A percentile compares a stretch with the other conserved stretches of the same genome.
phyloP scores from a whole-genome alignment of 2,329 filamentous ascomycete species.

The Verticillium zaregamsianum region DNA sequence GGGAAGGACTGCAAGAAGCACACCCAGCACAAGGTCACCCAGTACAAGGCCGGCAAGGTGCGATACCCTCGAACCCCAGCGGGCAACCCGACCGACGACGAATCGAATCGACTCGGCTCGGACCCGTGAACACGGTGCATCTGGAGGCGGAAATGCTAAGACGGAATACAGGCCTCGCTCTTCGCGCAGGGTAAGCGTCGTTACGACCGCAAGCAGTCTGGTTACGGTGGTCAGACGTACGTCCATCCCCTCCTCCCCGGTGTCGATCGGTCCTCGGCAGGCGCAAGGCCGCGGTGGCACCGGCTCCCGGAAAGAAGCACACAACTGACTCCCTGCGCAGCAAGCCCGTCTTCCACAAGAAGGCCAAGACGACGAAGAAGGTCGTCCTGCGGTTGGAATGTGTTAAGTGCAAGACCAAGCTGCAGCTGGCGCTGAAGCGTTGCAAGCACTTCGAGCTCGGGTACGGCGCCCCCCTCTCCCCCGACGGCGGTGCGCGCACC shows the following conservation, averaged over 20 bases:
- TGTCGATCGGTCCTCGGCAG: not conserved
- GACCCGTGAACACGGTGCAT: not conserved
- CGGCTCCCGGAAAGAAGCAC: not conserved
- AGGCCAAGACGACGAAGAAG: constrained; percentile 99
- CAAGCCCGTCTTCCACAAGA: constrained; percentile 99
- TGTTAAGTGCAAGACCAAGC: constrained; percentile 96
- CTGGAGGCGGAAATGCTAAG: not conserved
- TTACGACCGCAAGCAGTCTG: constrained; percentile 98
- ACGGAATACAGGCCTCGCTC: constrained; percentile 64
- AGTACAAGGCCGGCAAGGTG: constrained; percentile 96
- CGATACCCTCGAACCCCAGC: constrained; percentile 13
- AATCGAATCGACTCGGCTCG: not conserved
- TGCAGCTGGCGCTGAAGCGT: constrained; percentile 95
- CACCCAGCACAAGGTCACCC: constrained; percentile 88
- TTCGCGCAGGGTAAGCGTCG: constrained; percentile 99
- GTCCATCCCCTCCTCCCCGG: not conserved
- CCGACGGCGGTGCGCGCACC: not conserved
- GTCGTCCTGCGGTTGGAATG: constrained; percentile 98
- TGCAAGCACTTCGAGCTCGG: constrained; percentile 99
- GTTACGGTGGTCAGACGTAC: constrained; percentile 97
- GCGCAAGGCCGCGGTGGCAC: not conserved
- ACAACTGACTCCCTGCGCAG: constrained; percentile 1
- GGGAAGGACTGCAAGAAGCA: constrained; percentile 90
- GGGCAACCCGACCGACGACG: constrained; percentile 8
- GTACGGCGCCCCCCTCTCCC: constrained; percentile 52